Conservation (phyloP, 345 rosid species). For the Nephelium lappaceum region DNA sequence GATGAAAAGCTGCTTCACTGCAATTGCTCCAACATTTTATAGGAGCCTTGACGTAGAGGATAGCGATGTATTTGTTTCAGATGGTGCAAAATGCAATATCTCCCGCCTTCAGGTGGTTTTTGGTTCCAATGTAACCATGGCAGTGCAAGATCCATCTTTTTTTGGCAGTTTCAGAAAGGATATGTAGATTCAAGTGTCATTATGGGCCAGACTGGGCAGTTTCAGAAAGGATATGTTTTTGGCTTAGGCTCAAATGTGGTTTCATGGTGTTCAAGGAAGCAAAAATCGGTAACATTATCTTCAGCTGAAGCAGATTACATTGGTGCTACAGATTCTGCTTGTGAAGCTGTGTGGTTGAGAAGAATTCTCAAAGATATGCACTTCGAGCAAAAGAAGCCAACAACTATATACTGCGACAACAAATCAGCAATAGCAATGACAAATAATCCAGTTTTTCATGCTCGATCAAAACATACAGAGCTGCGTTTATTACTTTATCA, state of each 20-base stretch:
- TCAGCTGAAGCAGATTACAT: not conserved
- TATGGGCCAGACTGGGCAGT: no score
- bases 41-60: conserved; percentile 76
- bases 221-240: not conserved
- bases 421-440: not conserved
- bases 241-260: not conserved
- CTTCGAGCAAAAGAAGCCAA: not conserved
- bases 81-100: conserved; percentile 97
- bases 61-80: conserved; percentile 90
- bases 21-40: conserved; percentile 75
- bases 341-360: not conserved
- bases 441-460: not conserved
- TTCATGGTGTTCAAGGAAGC: not conserved
- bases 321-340: not conserved
- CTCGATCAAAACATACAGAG: not conserved
- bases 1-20: conserved; percentile 14
- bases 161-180: no score
- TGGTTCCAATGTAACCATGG: no score
- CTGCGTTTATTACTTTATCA: not conserved
- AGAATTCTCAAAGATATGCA: not conserved
- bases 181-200: no score
- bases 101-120: conserved; percentile 85
- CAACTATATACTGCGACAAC: not conserved
- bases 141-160: no score
- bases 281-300: not conserved